Percentiles rank a stretch among this genome's conserved stretches.
phyloP scores from a whole-genome alignment of 78 protist species.

The Polysphondylium violaceum region DNA sequence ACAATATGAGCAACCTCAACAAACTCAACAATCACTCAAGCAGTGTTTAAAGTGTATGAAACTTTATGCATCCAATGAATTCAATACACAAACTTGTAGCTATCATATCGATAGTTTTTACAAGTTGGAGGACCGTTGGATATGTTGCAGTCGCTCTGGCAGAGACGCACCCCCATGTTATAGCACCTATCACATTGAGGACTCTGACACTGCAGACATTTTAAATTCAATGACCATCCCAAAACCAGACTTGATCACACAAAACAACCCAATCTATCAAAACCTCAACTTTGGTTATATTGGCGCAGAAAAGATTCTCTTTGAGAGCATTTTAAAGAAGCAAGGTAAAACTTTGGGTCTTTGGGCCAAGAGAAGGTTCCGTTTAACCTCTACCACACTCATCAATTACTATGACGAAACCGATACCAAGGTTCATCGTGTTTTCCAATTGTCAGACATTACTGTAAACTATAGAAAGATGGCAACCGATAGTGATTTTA shows the following conservation, averaged over 20 bases:
- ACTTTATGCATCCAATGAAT: constrained; percentile 8
- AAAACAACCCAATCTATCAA: constrained; percentile 61
- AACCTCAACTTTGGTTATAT: constrained; percentile 53
- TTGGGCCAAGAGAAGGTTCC: constrained; percentile 51
- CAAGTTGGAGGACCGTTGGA: constrained; percentile 30
- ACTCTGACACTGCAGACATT: constrained; percentile 10
- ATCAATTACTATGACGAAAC: constrained; percentile 64
- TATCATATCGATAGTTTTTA: constrained; percentile 27
- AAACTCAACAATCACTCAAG: constrained; percentile 6
- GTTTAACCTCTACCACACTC: constrained; percentile 35
- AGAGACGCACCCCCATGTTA: constrained; percentile 54
- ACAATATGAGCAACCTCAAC: neutral
- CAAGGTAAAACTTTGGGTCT: constrained; percentile 56
- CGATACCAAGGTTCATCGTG: constrained; percentile 54
- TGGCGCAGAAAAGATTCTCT: constrained; percentile 73
- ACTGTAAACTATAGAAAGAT: constrained; percentile 32
- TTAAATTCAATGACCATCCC: constrained; percentile 3
- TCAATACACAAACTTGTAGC: constrained; percentile 34
- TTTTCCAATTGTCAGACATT: constrained; percentile 56
- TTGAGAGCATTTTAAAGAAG: constrained; percentile 51
- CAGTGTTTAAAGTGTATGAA: constrained; percentile 25
- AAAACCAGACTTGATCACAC: constrained; percentile 39
- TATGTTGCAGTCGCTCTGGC: constrained; percentile 36
- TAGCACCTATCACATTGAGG: constrained; percentile 48
- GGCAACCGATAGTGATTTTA: constrained; percentile 40